Evolutionary conservation across 345 rosid genomes (phyloP), one percentile per base, ranked within the genome.

Genomic region (Garcia nutans): DNA sequence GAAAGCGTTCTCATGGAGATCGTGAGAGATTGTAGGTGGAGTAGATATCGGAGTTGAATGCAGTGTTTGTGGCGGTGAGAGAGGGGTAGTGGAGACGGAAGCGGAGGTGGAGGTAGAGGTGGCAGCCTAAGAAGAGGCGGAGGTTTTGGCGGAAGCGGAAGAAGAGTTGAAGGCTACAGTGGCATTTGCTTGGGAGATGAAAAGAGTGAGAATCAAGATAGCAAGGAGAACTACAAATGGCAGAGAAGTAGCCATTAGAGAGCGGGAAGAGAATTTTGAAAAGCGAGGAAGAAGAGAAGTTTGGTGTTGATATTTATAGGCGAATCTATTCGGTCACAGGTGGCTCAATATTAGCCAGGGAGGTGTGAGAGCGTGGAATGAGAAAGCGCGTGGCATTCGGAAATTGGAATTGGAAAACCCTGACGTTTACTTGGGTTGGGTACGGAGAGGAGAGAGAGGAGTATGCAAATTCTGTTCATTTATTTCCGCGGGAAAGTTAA

Each of bases 171-270:
- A 54, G 23, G 65, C 54, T 10, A n/a, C 79, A 41, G 56, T 47
- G 70, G 81, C 33, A 26, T 12, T 50, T 58, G 73, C 41, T 1
- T 15, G 63, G n/a, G 78, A 54, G 45, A 75, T 6, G 63, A 22
- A 44, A 57, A 71, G 45, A 13, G 63, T 63, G 55, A 80, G 67
- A 9, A 75, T 23, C 45, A 82, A 55, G 37, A 79, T 12, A 12
- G 54, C 62, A 8, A 79, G 31, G 65, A 78, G 13, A 70, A 74
- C 20, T 7, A 28, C 4, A 31, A 58, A 24, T 68, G 63, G 52
- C 54, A 44, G 74, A 49, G 72, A 66, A 26, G 24, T 70, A 16
- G 79, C 86, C 89, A 87, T 87, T 45, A 6, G 24, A 16, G 19
- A 2, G 9, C 22, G 67, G 59, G 67, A 58, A 1, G 31, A 5